Evolutionary conservation across 257 asterid species (phyloP).

Genomic region (Coffea canephora): DNA sequence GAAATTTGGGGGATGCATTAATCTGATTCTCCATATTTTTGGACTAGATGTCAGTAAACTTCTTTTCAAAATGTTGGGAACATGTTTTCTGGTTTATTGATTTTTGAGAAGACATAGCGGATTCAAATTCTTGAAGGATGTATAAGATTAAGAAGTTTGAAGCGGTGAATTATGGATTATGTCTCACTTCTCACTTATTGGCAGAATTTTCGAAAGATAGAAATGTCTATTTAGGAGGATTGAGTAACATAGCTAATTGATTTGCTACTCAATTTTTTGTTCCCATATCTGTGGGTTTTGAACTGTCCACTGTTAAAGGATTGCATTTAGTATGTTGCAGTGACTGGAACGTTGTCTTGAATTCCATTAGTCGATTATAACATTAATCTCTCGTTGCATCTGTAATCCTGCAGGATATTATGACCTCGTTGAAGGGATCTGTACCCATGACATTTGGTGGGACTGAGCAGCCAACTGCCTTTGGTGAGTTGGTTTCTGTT

Average conservation of each 20-base stretch:
- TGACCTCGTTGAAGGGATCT: slow-evolving; percentile 92
- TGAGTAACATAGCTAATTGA: not conserved
- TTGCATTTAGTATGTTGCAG: not conserved
- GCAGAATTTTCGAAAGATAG: not conserved
- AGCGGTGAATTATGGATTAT: too few species aligned
- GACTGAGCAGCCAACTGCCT: slow-evolving; percentile 87
- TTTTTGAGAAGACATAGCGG: not conserved
- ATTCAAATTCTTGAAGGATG: not conserved
- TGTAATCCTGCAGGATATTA: slow-evolving; percentile 63
- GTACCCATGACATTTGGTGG: slow-evolving; percentile 92
- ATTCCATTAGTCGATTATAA: not conserved
- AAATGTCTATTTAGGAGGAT: not conserved
- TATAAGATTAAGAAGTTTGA: not conserved
- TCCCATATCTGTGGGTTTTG: not conserved
- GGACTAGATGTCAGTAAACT: not conserved
- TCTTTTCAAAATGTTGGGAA: not conserved
- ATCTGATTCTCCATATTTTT: not conserved
- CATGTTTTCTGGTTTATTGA: not conserved
- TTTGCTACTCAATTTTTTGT: not conserved
- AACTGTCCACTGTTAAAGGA: not conserved
- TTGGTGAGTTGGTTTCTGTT: slow-evolving; percentile 80
- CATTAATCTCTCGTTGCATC: not conserved
- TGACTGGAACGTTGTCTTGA: not conserved
- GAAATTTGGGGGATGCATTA: too few species aligned
- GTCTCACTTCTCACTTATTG: too few species aligned